Base-by-base conservation (phyloP, 179 eudicot species). In the Silene vulgaris region DNA sequence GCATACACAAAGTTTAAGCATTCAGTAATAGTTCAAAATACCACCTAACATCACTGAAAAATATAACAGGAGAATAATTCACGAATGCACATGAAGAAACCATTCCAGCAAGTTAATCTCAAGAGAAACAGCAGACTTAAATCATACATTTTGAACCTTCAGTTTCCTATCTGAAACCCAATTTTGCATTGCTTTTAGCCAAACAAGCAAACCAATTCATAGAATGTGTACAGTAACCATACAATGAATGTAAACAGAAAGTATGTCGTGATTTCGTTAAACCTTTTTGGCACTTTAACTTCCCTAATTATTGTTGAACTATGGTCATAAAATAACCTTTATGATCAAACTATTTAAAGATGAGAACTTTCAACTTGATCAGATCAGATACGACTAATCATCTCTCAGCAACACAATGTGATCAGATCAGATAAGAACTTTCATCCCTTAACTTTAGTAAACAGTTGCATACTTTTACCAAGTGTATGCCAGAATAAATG, bases 1-100 rank as follows among this genome's bases (percentile, higher is more conserved):
- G 75, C 75, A 54, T 21, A 37, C 52, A 73, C 21, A 73, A 57
- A 57, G 20, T n/a, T 60, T 28, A 20, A 59, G 4, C 32, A 60
- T 35, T 73, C 13, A 56, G 50, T 45, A 30, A 52, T n/a, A 5
- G 19, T 28, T 28, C 64, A 26, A 54, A 54, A 62, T 29, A 72
- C 3, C 9, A 72, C 69, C 23, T 1, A 65, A 14, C 21, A 65
- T 9, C 56, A 12, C 40, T 23, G 28, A 21, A 48, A 21, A 20
- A 17, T 2, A 13, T 12, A 45, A 26, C 11, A 35, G 6, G 67
- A 2, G 23, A 19, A n/a, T n/a, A 37, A 1, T 37, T 69, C 14
- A 37, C 28, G 20, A 4, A 40, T n/a, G 71, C 62, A 71, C 37
- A 28, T 13, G 14, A 57, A 30, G n/a, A 72, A 72, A 29, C 48